These are phyloP conservation scores for Bruguiera sexangula DNA, from an alignment of 345 rosid species.

Conservation along the genomic window DNA sequence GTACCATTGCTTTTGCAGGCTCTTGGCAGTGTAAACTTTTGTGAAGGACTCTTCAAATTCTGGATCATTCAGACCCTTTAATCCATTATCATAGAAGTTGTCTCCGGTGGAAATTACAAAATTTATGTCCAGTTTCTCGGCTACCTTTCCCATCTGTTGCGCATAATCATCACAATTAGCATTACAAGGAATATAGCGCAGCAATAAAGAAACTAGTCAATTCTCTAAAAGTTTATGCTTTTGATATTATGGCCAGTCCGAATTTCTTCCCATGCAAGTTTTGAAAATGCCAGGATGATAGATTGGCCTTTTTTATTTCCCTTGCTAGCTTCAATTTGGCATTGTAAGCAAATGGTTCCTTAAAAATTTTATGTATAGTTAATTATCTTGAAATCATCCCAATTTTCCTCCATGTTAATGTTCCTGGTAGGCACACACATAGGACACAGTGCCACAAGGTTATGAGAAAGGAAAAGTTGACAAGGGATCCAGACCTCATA, in stretches of 20 bases:
- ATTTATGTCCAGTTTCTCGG: constrained; percentile 41
- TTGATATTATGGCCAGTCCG: too few species aligned
- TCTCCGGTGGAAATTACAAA: constrained; percentile 52
- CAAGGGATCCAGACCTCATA: constrained; percentile 42
- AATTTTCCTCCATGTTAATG: neutral
- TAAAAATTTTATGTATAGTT: too few species aligned
- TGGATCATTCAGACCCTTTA: constrained; percentile 38
- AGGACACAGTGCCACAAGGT: neutral
- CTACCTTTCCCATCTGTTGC: constrained; percentile 50
- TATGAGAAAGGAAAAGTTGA: neutral
- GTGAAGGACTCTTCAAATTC: constrained; percentile 43
- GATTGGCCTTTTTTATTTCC: too few species aligned
- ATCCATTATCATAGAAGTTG: constrained; percentile 50
- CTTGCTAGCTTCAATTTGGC: too few species aligned
- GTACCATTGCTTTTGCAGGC: constrained; percentile 53
- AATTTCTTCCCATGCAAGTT: too few species aligned
- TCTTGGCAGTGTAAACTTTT: constrained; percentile 35
- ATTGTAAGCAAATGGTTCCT: too few species aligned
- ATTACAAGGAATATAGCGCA: too few species aligned
- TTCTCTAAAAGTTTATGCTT: too few species aligned
- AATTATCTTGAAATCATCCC: too few species aligned
- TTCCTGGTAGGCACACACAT: neutral
- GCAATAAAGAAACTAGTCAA: too few species aligned
- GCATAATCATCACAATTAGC: neutral
- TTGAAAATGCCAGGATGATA: too few species aligned